phyloP scores from a whole-genome alignment of 345 rosid genomes.

The Linum lewisii region DNA sequence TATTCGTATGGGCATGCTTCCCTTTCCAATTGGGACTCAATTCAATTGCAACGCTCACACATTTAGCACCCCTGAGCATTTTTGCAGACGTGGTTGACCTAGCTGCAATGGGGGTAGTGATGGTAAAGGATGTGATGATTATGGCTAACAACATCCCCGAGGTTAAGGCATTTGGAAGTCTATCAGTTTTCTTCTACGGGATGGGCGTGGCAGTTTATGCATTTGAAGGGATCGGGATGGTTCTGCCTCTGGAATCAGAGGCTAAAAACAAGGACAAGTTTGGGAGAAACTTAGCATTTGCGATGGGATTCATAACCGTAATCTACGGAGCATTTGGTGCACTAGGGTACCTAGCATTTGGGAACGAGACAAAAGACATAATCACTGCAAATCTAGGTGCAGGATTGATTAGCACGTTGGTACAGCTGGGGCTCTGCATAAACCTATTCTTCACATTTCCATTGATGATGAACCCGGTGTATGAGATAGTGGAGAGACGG shows the following conservation, averaged over 20 bases:
- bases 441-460: conserved; percentile 90
- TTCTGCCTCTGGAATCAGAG: conserved; percentile 65
- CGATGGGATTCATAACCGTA: conserved; percentile 47
- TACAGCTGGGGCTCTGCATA: conserved; percentile 66
- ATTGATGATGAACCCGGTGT: conserved; percentile 86
- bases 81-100: conserved; percentile 81
- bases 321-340: conserved; percentile 60
- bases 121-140: conserved; percentile 44
- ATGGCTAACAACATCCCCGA: conserved; percentile 31
- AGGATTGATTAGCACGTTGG: conserved; percentile 45
- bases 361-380: conserved; percentile 53
- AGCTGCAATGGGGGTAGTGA: conserved; percentile 66
- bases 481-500: conserved; percentile 74
- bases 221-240: conserved; percentile 78
- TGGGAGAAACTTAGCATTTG: conserved; percentile 38
- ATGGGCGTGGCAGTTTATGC: conserved; percentile 75
- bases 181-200: conserved; percentile 58
- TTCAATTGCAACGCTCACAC: conserved; percentile 5
- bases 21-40: conserved; percentile 9
- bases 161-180: conserved; percentile 47
- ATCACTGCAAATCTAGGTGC: conserved; percentile 66
- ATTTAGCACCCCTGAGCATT: conserved; percentile 18
- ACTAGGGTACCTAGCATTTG: conserved; percentile 77
- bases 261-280: conserved; percentile 44
- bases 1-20: conserved; percentile 3